Evolutionary conservation across 176 grass and related monocot genomes (phyloP).

Genomic region (Carex kokanica): DNA sequence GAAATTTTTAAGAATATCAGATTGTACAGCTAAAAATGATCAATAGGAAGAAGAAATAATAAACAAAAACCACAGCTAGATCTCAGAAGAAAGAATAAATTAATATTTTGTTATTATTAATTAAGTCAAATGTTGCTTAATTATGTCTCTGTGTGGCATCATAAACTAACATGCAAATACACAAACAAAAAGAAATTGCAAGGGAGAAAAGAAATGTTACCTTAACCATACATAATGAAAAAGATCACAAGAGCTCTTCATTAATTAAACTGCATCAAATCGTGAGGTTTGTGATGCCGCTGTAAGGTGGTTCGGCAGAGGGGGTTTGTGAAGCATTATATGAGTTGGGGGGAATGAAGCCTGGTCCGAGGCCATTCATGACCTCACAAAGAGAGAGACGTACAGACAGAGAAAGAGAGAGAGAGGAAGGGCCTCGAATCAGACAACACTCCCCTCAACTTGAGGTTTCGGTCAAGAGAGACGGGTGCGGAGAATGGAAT

Average conservation of each 20-base stretch:
- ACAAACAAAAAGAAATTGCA: not conserved
- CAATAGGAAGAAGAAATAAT: not conserved
- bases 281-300: too few species aligned
- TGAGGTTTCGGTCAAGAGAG: not conserved
- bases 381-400: not conserved
- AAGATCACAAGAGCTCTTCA: not conserved
- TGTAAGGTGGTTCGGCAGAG: not conserved
- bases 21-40: not conserved
- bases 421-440: slow-evolving; percentile 62
- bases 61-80: not conserved
- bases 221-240: not conserved
- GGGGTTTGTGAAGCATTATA: not conserved
- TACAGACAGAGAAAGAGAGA: not conserved
- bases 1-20: not conserved
- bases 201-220: not conserved
- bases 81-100: too few species aligned
- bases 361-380: slow-evolving; percentile 80
- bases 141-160: not conserved
- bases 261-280: not conserved
- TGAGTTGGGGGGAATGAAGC: slow-evolving; percentile 99
- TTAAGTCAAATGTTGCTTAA: not conserved
- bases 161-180: not conserved
- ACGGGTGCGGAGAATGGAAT: not conserved
- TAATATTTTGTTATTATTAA: not conserved
- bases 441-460: slow-evolving; percentile 99